These are phyloP conservation scores for Coelastrella sp. DNA, from an alignment of 139 green algal species.

Conservation along the genomic window DNA sequence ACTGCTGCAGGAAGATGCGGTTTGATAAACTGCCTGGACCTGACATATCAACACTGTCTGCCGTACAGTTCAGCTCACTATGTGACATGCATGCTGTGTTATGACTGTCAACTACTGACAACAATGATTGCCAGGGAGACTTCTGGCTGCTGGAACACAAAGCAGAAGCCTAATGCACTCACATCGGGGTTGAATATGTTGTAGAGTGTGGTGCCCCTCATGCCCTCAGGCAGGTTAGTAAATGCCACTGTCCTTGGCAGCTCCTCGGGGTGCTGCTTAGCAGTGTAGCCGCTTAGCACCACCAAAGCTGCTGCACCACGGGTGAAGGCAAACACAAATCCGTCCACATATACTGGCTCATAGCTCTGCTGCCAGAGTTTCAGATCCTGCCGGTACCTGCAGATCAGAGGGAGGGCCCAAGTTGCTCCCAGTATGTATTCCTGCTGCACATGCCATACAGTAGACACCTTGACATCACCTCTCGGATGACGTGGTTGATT, in stretches of 20 bases:
- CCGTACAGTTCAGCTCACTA: no score
- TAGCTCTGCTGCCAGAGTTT: constrained; percentile 37
- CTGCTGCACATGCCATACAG: neutral
- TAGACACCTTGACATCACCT: no score
- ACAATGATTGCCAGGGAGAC: no score
- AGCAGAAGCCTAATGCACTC: neutral
- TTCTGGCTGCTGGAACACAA: neutral
- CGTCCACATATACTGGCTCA: constrained; percentile 19
- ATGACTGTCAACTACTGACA: no score
- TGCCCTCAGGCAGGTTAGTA: neutral
- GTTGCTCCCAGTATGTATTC: neutral
- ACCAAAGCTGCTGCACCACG: constrained; percentile 19
- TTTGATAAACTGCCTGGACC: no score
- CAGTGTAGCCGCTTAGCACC: constrained; percentile 21
- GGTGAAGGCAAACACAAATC: constrained; percentile 10
- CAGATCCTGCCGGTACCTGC: constrained; percentile 32
- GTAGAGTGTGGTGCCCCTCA: constrained; percentile 13
- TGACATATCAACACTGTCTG: no score
- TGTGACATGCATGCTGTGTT: no score
- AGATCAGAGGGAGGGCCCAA: neutral
- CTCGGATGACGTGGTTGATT: neutral
- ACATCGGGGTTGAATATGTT: constrained; percentile 45
- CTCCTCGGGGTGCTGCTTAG: constrained; percentile 13
- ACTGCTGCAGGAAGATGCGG: no score
- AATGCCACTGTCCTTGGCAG: constrained; percentile 25